Evolutionary conservation across 2,329 filamentous ascomycete species (phyloP).

Genomic region (Colletotrichum cereale): DNA sequence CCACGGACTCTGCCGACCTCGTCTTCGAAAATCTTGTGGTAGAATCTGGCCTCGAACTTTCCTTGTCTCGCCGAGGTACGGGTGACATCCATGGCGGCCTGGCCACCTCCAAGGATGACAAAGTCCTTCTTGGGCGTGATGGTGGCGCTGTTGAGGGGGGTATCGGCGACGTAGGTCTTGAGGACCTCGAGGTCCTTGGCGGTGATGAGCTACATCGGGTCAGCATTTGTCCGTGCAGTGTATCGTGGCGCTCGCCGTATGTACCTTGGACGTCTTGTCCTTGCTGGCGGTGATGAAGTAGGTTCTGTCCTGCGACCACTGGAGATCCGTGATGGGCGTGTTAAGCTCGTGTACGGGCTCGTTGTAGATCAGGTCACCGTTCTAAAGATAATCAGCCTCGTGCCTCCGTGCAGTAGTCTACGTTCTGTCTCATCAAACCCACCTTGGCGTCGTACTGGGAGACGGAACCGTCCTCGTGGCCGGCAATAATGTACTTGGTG

Average conservation of each 20-base stretch:
- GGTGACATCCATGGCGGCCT: constrained; percentile 99
- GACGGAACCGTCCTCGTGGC: constrained; percentile 95
- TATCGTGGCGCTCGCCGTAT: neutral
- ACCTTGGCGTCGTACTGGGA: constrained; percentile 93
- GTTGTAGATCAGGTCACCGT: constrained; percentile 85
- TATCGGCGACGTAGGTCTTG: constrained; percentile 93
- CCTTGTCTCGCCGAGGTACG: constrained; percentile 93
- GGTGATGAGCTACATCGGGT: constrained; percentile 75
- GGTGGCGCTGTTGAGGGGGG: constrained; percentile 93
- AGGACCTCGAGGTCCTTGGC: constrained; percentile 88
- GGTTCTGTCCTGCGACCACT: constrained; percentile 93
- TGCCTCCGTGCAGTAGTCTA: neutral
- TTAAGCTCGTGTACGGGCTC: constrained; percentile 88
- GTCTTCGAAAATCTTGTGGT: constrained; percentile 99
- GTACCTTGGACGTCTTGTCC: constrained; percentile 94
- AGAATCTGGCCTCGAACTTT: constrained; percentile 99
- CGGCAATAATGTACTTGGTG: constrained; percentile 95
- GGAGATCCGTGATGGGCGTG: constrained; percentile 88
- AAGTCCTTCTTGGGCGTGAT: constrained; percentile 98
- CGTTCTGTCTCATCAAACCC: constrained; percentile 44
- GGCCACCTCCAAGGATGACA: constrained; percentile 96
- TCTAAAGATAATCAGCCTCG: constrained; percentile 56
- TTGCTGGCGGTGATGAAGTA: constrained; percentile 99
- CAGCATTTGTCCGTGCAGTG: constrained; percentile 7
- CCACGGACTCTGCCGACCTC: constrained; percentile 97